A percentile compares a stretch with the other conserved stretches of the same genome.
phyloP scores from a whole-genome alignment of 345 rosid genomes.

The Tarenaya hassleriana region DNA sequence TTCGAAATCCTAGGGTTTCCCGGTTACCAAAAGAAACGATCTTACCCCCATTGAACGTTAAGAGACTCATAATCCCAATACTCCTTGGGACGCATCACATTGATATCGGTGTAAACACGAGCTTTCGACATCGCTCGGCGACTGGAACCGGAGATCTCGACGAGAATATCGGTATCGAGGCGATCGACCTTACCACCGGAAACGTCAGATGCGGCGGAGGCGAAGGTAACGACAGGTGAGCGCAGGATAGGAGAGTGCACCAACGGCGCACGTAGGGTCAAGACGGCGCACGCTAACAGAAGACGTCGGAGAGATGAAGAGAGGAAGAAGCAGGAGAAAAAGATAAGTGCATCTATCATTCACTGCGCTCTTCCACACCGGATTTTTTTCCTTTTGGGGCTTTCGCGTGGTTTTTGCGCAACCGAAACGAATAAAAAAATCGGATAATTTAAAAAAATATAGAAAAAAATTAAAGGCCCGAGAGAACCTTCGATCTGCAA shows the following conservation, averaged over 20 bases:
- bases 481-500: too few species aligned
- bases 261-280: slow-evolving; percentile 41
- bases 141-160: slow-evolving; percentile 23
- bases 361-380: slow-evolving; percentile 22
- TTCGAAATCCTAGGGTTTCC: slow-evolving; percentile 10
- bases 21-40: slow-evolving; percentile 19
- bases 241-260: slow-evolving; percentile 40
- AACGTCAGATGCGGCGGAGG: slow-evolving; percentile 11
- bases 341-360: slow-evolving; percentile 22
- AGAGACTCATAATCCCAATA: slow-evolving; percentile 93
- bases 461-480: neutral
- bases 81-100: slow-evolving; percentile 83
- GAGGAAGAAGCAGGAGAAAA: slow-evolving; percentile 21
- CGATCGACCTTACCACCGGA: neutral
- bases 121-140: slow-evolving; percentile 75
- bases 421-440: neutral
- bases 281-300: slow-evolving; percentile 43
- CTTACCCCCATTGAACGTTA: slow-evolving; percentile 83
- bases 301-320: slow-evolving; percentile 17
- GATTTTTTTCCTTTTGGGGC: neutral
- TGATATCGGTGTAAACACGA: slow-evolving; percentile 75
- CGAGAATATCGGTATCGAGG: slow-evolving; percentile 15
- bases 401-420: slow-evolving; percentile 14
- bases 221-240: slow-evolving; percentile 7
- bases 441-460: neutral